Percentiles rank a stretch among this genome's conserved stretches.
phyloP scores from a whole-genome alignment of 176 grass and related monocot species.

The Carex parvula region DNA sequence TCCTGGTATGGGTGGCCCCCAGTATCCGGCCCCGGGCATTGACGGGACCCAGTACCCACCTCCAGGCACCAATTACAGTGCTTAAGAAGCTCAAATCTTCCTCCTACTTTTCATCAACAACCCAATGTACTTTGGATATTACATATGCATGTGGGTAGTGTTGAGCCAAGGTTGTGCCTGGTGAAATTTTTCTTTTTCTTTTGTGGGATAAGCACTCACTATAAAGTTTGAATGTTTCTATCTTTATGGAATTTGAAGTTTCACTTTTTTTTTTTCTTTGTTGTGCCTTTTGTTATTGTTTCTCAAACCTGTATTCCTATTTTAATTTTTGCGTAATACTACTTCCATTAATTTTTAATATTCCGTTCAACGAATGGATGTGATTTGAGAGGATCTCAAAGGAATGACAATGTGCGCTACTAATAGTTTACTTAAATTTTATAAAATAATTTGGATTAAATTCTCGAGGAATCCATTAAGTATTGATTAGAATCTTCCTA shows the following conservation, averaged over 20 bases:
- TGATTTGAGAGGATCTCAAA: neutral
- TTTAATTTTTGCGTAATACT: neutral
- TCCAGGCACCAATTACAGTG: conserved; percentile 20
- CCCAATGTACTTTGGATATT: neutral
- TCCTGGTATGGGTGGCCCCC: neutral
- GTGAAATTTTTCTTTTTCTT: neutral
- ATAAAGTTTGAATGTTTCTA: neutral
- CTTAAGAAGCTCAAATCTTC: neutral
- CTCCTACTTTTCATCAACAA: neutral
- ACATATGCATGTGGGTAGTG: neutral
- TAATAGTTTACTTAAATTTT: neutral
- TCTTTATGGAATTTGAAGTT: neutral
- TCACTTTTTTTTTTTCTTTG: neutral
- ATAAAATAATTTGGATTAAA: neutral
- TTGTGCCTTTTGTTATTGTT: neutral
- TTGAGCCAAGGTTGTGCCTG: neutral
- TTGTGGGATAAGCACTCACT: neutral
- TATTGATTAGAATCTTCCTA: neutral
- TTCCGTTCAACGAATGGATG: neutral
- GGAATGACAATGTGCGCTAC: neutral
- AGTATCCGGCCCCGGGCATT: neutral
- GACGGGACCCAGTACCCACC: conserved; percentile 12
- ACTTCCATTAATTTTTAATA: neutral
- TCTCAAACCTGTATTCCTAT: neutral
- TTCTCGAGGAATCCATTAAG: neutral